These are phyloP conservation scores for Ambrosiella cleistominuta DNA, from an alignment of 2,329 filamentous ascomycete species.

Conservation along the genomic window DNA sequence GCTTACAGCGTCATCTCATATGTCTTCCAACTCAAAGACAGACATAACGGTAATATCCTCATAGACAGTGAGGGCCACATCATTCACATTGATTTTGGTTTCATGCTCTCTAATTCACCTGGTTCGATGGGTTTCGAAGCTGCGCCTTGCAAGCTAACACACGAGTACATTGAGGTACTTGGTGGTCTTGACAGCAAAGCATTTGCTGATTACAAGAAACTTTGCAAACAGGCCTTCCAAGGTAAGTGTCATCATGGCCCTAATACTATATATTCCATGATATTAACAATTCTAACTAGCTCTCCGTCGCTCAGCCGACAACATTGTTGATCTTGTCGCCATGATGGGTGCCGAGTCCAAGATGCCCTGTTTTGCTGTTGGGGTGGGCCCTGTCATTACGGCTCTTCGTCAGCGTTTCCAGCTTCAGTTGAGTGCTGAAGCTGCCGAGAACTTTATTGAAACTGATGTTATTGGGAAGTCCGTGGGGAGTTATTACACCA, in stretches of 20 bases:
- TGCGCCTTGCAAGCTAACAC: slow-evolving; percentile 70
- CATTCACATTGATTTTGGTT: slow-evolving; percentile 78
- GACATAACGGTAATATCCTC: slow-evolving; percentile 73
- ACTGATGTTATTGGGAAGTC: slow-evolving; percentile 64
- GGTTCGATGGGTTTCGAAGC: slow-evolving; percentile 74
- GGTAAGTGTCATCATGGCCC: slow-evolving; percentile 26
- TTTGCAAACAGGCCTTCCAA: slow-evolving; percentile 75
- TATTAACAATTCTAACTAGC: slow-evolving; percentile 27
- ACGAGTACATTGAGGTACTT: slow-evolving; percentile 72
- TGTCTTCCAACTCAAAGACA: slow-evolving; percentile 66
- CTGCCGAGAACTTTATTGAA: slow-evolving; percentile 67
- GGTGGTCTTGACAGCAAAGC: slow-evolving; percentile 53
- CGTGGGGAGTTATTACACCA: slow-evolving; percentile 71
- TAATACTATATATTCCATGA: neutral
- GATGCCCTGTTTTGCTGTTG: slow-evolving; percentile 69
- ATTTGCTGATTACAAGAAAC: slow-evolving; percentile 57
- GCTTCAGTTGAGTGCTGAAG: slow-evolving; percentile 64
- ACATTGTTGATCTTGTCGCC: slow-evolving; percentile 64
- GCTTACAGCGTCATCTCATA: slow-evolving; percentile 78
- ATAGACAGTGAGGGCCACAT: slow-evolving; percentile 77
- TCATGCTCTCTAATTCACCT: slow-evolving; percentile 76
- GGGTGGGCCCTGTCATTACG: slow-evolving; percentile 51
- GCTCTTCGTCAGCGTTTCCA: slow-evolving; percentile 60
- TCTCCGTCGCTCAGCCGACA: slow-evolving; percentile 58
- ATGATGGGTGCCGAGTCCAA: slow-evolving; percentile 72